phyloP scores from a whole-genome alignment of 2,329 filamentous ascomycete genomes.

The Penicillium polonicum region DNA sequence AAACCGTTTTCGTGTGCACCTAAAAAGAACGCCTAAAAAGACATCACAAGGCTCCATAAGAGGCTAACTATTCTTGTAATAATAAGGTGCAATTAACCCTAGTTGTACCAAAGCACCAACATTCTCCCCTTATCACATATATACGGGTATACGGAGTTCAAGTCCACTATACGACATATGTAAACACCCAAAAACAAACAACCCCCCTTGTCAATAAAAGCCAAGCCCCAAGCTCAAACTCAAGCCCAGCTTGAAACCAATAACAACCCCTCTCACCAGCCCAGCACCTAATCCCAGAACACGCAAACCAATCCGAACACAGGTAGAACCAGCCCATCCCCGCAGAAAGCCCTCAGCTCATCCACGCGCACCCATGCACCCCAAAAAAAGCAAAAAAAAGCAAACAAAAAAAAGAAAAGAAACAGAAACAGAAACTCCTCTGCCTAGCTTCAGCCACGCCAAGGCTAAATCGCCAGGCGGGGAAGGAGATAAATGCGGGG shows the following conservation, averaged over 20 bases:
- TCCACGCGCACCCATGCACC: not conserved
- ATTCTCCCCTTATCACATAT: not conserved
- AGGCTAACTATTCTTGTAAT: not conserved
- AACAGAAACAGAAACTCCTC: not conserved
- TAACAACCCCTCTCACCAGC: not conserved
- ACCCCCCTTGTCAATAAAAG: not conserved
- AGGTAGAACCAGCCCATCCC: not conserved
- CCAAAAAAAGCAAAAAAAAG: not conserved
- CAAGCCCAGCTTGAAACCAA: not conserved
- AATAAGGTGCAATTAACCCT: not conserved
- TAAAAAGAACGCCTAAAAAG: too few species aligned
- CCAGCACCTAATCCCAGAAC: not conserved
- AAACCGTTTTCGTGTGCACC: too few species aligned
- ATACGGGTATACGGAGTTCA: not conserved
- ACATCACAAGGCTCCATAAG: too few species aligned
- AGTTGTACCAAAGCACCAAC: not conserved
- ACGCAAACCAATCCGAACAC: not conserved
- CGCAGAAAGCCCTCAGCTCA: not conserved
- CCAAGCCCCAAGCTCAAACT: slow-evolving; percentile 3
- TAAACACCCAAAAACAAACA: not conserved
- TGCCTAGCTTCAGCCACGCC: not conserved
- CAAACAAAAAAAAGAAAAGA: not conserved
- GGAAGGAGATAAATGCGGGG: slow-evolving; percentile 5
- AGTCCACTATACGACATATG: not conserved
- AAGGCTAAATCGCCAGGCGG: not conserved